A percentile compares a stretch with the other conserved stretches of the same genome.
Evolutionary conservation across 805 yeast genomes (phyloP).

Genomic region (Barnettozyma pratensis): DNA sequence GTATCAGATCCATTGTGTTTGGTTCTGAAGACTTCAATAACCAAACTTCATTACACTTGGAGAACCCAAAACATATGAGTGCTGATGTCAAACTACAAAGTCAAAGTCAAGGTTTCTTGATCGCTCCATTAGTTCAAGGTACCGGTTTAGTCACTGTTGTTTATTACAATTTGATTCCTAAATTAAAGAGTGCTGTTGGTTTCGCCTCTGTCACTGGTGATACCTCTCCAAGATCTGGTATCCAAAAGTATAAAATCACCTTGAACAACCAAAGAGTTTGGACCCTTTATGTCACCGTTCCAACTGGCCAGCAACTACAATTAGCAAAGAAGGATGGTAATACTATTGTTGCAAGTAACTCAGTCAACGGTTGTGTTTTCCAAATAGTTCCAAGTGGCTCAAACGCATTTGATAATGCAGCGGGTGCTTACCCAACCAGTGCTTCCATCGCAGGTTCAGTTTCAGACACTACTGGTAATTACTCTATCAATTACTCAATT

Average conservation of each 20-base stretch:
- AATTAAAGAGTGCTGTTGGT: constrained; percentile 60
- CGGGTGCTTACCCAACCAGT: constrained; percentile 54
- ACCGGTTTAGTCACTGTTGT: constrained; percentile 73
- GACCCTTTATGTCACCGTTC: constrained; percentile 59
- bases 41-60: constrained; percentile 23
- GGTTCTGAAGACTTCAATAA: constrained; percentile 39
- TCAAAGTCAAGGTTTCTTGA: constrained; percentile 34
- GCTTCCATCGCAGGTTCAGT: constrained; percentile 40
- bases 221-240: constrained; percentile 33
- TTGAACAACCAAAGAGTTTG: constrained; percentile 56
- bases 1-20: constrained; percentile 53
- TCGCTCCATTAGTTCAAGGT: constrained; percentile 71
- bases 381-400: constrained; percentile 56
- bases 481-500: constrained; percentile 38
- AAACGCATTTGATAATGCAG: constrained; percentile 47
- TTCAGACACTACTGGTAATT: constrained; percentile 33
- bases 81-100: constrained; percentile 26
- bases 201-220: constrained; percentile 42
- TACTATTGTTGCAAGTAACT: constrained; percentile 38
- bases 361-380: constrained; percentile 45
- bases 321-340: constrained; percentile 28
- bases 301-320: constrained; percentile 32
- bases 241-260: constrained; percentile 49
- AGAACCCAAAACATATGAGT: constrained; percentile 30
- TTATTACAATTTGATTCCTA: constrained; percentile 49